These are phyloP conservation scores for Ophiostoma novo-ulmi DNA, from an alignment of 2,329 filamentous ascomycete genomes.

Conservation along the genomic window DNA sequence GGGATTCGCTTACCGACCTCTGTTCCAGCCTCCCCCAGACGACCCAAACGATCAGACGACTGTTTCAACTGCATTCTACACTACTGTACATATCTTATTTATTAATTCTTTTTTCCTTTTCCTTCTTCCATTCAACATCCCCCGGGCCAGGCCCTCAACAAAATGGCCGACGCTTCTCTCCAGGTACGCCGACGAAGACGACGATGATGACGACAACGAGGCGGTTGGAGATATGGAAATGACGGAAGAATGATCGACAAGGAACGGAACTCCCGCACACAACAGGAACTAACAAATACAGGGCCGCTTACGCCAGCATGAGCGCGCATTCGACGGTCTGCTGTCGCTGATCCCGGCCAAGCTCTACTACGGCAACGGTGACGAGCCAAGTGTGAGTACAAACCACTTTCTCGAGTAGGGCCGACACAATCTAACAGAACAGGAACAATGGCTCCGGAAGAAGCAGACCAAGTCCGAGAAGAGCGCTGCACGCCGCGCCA, in stretches of 20 bases:
- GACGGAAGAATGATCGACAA: background rate
- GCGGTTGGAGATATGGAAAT: background rate
- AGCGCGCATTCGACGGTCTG: constrained; percentile 70
- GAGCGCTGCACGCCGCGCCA: constrained; percentile 52
- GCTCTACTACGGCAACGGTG: constrained; percentile 80
- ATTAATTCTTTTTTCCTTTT: background rate
- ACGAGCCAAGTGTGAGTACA: constrained; percentile 64
- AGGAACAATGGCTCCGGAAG: constrained; percentile 93
- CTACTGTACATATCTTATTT: background rate
- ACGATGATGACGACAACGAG: background rate
- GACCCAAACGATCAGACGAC: background rate
- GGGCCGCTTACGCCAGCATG: constrained; percentile 15
- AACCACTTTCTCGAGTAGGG: constrained; percentile 3
- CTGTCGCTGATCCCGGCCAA: constrained; percentile 85
- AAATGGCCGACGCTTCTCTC: constrained; percentile 16
- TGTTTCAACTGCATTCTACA: background rate
- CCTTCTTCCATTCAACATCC: constrained; percentile 8
- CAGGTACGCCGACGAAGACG: constrained; percentile 9
- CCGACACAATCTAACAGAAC: background rate
- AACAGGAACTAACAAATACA: background rate
- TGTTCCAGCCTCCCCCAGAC: constrained; percentile 1
- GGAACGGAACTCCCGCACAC: background rate
- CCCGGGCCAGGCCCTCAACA: background rate
- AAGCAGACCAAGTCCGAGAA: constrained; percentile 94
- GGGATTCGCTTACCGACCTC: constrained; percentile 11